Evolutionary conservation across 2,329 filamentous ascomycete genomes (phyloP).

Genomic region (Cyclaneusma minus): DNA sequence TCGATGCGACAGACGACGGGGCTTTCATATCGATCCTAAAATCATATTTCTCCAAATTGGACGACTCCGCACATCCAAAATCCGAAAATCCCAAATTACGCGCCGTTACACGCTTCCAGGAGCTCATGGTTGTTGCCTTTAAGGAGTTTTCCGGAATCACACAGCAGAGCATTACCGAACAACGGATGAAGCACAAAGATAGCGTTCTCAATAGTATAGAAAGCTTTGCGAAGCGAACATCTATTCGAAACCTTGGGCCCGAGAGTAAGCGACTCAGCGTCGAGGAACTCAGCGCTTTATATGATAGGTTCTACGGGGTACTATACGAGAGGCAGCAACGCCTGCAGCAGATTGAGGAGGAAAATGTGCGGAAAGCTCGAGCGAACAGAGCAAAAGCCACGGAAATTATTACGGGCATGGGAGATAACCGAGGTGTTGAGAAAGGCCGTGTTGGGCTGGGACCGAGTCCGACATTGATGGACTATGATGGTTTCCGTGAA

Average conservation of each 20-base stretch:
- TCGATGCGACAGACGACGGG: constrained; percentile 87
- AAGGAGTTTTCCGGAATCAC: constrained; percentile 96
- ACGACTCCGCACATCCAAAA: constrained; percentile 90
- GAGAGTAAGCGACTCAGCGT: constrained; percentile 83
- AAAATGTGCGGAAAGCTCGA: constrained; percentile 50
- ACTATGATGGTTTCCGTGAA: constrained; percentile 90
- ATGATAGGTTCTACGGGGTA: constrained; percentile 86
- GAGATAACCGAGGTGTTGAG: constrained; percentile 43
- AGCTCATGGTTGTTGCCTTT: constrained; percentile 97
- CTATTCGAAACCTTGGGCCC: constrained; percentile 85
- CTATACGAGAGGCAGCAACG: constrained; percentile 85
- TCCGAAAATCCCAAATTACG: constrained; percentile 90
- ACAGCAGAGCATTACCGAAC: constrained; percentile 77
- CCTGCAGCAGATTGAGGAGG: constrained; percentile 61
- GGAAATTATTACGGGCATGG: constrained; percentile 24
- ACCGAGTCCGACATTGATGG: constrained; percentile 84
- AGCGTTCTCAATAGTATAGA: constrained; percentile 91
- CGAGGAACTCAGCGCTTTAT: constrained; percentile 77
- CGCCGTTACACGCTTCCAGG: constrained; percentile 89
- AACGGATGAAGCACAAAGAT: constrained; percentile 84
- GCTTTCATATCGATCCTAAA: constrained; percentile 95
- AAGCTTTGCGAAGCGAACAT: constrained; percentile 91
- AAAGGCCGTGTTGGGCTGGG: constrained; percentile 79
- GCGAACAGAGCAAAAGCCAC: constrained; percentile 38
- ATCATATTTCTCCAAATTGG: constrained; percentile 79